Evolutionary conservation across 768 basidiomycete genomes (phyloP).

Genomic region (Lentinula boryana): DNA sequence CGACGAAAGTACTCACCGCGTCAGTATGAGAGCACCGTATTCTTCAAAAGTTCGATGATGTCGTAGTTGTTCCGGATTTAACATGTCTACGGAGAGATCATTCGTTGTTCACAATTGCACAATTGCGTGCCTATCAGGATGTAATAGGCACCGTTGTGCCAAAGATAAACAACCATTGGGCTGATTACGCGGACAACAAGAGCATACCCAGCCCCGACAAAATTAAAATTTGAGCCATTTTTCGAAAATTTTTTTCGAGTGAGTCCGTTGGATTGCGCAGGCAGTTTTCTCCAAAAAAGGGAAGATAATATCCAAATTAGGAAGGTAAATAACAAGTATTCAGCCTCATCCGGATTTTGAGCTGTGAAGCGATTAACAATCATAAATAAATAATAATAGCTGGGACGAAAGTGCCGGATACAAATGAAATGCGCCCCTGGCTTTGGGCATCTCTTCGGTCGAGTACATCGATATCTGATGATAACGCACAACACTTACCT

Average conservation of each 20-base stretch:
- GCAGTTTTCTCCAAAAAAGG: not conserved
- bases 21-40: not conserved
- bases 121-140: not conserved
- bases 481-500: not conserved
- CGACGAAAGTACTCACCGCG: not conserved
- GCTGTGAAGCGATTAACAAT: too few relatives aligned
- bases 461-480: not conserved
- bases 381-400: too few relatives aligned
- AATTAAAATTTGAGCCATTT: not conserved
- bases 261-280: too few relatives aligned
- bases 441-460: not conserved
- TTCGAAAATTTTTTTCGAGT: not conserved
- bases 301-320: not conserved
- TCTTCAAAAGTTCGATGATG: not conserved
- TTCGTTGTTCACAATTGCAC: not conserved
- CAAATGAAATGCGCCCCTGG: not conserved
- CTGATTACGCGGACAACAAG: not conserved
- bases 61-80: not conserved
- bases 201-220: not conserved
- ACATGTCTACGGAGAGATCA: not conserved
- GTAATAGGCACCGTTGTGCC: not conserved
- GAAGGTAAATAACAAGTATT: not conserved
- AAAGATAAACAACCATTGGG: not conserved
- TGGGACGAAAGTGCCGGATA: too few relatives aligned
- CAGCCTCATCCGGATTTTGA: too few relatives aligned